Evolutionary conservation across 2,329 filamentous ascomycete species (phyloP).

Genomic region (Sclerotinia trifoliorum): DNA sequence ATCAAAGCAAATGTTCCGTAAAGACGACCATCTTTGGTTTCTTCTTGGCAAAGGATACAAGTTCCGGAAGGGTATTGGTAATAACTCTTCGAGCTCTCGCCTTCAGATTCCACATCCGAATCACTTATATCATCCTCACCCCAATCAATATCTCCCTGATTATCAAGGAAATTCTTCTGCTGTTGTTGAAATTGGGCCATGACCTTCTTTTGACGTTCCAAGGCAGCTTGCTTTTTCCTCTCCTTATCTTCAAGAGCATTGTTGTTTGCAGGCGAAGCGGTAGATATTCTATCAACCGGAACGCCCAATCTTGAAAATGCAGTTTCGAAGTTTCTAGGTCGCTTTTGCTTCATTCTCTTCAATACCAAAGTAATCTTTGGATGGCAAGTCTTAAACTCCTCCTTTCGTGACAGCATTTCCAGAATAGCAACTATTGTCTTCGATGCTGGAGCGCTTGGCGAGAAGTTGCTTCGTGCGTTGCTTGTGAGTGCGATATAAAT

Average conservation of each 20-base stretch:
- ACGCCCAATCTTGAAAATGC: slow-evolving; percentile 65
- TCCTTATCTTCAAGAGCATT: slow-evolving; percentile 64
- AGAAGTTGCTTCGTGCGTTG: slow-evolving; percentile 60
- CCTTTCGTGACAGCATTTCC: slow-evolving; percentile 61
- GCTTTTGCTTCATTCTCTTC: slow-evolving; percentile 79
- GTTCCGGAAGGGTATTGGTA: slow-evolving; percentile 93
- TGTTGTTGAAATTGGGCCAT: slow-evolving; percentile 99
- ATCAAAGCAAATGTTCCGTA: slow-evolving; percentile 94
- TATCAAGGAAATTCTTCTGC: slow-evolving; percentile 90
- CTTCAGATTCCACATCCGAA: slow-evolving; percentile 57
- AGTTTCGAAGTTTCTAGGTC: slow-evolving; percentile 68
- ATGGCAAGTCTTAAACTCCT: slow-evolving; percentile 78
- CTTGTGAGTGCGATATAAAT: slow-evolving; percentile 67
- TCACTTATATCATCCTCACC: slow-evolving; percentile 77
- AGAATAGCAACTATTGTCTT: slow-evolving; percentile 65
- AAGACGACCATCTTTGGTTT: slow-evolving; percentile 81
- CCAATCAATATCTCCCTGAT: slow-evolving; percentile 85
- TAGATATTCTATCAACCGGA: slow-evolving; percentile 75
- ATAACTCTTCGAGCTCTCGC: slow-evolving; percentile 66
- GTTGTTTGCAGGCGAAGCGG: slow-evolving; percentile 72
- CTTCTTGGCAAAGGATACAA: slow-evolving; percentile 95
- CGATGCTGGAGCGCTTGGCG: slow-evolving; percentile 53
- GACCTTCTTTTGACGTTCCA: slow-evolving; percentile 85
- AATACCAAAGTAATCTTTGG: slow-evolving; percentile 82
- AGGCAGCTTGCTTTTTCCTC: slow-evolving; percentile 83